Base-by-base conservation (phyloP, 345 rosid genomes). In the Kandelia obovata region DNA sequence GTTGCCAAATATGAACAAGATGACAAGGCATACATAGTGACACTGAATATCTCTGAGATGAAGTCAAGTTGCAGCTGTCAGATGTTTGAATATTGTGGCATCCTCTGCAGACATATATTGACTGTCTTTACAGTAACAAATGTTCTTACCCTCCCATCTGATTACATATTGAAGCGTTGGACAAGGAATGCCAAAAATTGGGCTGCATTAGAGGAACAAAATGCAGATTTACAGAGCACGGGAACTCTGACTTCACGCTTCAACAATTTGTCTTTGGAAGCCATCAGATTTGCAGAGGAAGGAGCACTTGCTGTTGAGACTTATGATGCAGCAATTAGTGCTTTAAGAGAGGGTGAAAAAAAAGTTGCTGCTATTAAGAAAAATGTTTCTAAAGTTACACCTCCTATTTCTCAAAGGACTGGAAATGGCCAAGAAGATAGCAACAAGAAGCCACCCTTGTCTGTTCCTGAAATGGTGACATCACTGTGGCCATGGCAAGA, bases 61-160 rank as follows among this genome's bases (percentile, higher is more conserved):
- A 75, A 77, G 62, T 85, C 86, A 37, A 77, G 76, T 74, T 85
- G 92, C 76, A 87, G 89, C 73, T 87, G 92, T 67, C 89, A 79
- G 73, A 85, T 85, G 89, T 87, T 85, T 78, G 92, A 87, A 77
- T 87, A 83, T 64, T 83, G 82, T 2, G 92, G 89, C 62, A 57
- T 88, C 63, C 81, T 88, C 19, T 88, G 92, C 71, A 69, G 87
- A 64, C 92, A 85, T 78, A 78, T 88, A 73, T 57, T 88, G 65
- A 88, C 89, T 26, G 92, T 85, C 61, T 88, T 85, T 77, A 84
- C 89, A 1, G 89, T 88, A 34, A 83, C 90, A 58, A 88, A 85
- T 78, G 84, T 88, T 59, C 84, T 83, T 53, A 84, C 83, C 65
- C 86, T 88, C 77, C 92, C 92, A 43, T 58, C 81, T 21, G 86